Percentiles rank a stretch among this genome's conserved stretches.
Conservation (phyloP, 1,284 basidiomycete genomes). For the Phlebopus sp. region DNA sequence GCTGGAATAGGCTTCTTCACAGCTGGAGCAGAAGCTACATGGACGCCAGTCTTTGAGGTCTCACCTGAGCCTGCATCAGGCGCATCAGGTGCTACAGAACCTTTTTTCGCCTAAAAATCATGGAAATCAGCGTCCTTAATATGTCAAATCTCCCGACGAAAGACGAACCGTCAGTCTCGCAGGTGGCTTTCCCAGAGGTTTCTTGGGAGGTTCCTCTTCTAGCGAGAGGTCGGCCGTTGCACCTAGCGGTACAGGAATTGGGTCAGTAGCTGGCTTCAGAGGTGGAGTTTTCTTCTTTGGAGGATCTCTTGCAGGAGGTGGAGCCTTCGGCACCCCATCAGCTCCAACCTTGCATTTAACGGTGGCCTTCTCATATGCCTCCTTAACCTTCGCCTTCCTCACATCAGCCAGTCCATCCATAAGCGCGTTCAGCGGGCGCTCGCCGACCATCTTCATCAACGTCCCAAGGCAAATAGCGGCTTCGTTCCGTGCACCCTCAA, state of each 20-base stretch:
- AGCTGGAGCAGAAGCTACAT: slow-evolving; percentile 38
- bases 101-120: slow-evolving; percentile 50
- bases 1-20: slow-evolving; percentile 46
- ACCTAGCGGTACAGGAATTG: slow-evolving; percentile 25
- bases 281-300: slow-evolving; percentile 42
- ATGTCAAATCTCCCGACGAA: not conserved
- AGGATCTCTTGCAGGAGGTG: slow-evolving; percentile 40
- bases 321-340: slow-evolving; percentile 42
- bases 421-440: slow-evolving; percentile 85
- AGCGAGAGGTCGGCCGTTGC: slow-evolving; percentile 19
- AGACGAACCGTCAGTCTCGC: slow-evolving; percentile 46
- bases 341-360: slow-evolving; percentile 80
- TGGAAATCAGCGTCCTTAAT: slow-evolving; percentile 5
- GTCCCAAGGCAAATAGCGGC: slow-evolving; percentile 88
- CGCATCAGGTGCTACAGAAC: slow-evolving; percentile 35
- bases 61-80: slow-evolving; percentile 24
- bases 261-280: slow-evolving; percentile 25
- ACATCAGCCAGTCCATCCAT: slow-evolving; percentile 89
- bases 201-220: slow-evolving; percentile 41
- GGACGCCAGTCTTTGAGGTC: slow-evolving; percentile 22
- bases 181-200: slow-evolving; percentile 48
- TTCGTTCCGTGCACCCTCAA: slow-evolving; percentile 88
- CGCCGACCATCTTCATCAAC: slow-evolving; percentile 97
- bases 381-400: slow-evolving; percentile 91
- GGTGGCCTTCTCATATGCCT: slow-evolving; percentile 85